Evolutionary conservation across 1,284 basidiomycete species (phyloP), one percentile per base, ranked within the genome.

Genomic region (Leccinum proximum): DNA sequence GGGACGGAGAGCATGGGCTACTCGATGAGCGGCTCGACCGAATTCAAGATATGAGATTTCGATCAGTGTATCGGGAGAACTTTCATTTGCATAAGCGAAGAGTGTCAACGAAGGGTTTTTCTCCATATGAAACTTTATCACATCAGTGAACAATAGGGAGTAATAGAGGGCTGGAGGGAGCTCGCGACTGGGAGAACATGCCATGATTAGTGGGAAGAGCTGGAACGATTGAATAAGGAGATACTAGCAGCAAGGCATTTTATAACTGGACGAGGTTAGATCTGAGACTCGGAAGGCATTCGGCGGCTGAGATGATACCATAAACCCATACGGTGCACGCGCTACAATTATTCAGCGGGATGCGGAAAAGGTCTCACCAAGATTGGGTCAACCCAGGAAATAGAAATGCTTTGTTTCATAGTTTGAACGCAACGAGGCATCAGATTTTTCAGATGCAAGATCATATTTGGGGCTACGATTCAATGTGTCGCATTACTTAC

Each of bases 1-100:
- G 42, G 76, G 76, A 0, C 74, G 76, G 45, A 77, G 62, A 7
- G 54, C 65, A 45, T 76, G 75, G 0, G 75, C 76, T 5, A 67
- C 48, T 13, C 78, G 69, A 61, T 79, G 77, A 40, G 72, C 68
- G 1, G 78, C 77, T 10, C 76, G 67, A 63, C 72, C 74, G 35
- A 77, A 76, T 38, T 76, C 76, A 30, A 74, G 69, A 40, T 68
- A 69, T 4, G 74, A 66, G 3, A 76, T 69, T 40, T 73, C 66
- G 9, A 66, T 68, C 10, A 65, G 35, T 0, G 42, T 50, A 22
- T 56, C 42, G 0, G 72, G 61, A 13, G 14, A 18, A 11, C 8
- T 40, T 18, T 75, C 72, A 6, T 68, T 62, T 6, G 63, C 1
- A 42, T 68, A 76, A 6, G 64, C 48, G 33, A 66, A 78, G 1